A percentile compares a stretch with the other conserved stretches of the same genome.
Conservation (phyloP, 164 flowering plant species). For the Brasenia schreberi region DNA sequence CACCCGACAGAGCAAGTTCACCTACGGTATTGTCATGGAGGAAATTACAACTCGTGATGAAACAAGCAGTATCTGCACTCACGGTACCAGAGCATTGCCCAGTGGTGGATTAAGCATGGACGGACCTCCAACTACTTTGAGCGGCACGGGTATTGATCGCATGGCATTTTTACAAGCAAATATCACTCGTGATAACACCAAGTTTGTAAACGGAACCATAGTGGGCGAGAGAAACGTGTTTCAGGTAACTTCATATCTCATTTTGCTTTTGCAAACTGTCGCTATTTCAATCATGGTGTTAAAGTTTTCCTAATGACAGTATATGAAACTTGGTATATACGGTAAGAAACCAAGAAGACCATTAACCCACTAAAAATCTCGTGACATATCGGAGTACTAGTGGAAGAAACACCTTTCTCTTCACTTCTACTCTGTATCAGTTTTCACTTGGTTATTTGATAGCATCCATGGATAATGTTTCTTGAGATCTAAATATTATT, state of each 20-base stretch:
- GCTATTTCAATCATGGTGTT: neutral
- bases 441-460: no score
- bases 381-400: no score
- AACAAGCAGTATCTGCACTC: constrained; percentile 71
- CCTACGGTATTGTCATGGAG: constrained; percentile 96
- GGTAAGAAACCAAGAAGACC: no score
- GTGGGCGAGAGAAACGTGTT: constrained; percentile 94
- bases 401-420: no score
- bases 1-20: constrained; percentile 91
- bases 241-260: constrained; percentile 43
- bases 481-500: no score
- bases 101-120: constrained; percentile 89
- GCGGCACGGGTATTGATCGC: constrained; percentile 91
- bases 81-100: constrained; percentile 85
- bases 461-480: no score
- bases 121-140: constrained; percentile 98
- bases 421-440: no score
- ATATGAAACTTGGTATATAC: no score
- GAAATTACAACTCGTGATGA: constrained; percentile 97
- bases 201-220: constrained; percentile 85
- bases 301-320: no score
- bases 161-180: constrained; percentile 91
- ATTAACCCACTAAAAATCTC: no score
- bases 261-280: neutral
- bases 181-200: constrained; percentile 92